Conservation (phyloP, 163 green algal genomes). For the Picocystis sp. region DNA sequence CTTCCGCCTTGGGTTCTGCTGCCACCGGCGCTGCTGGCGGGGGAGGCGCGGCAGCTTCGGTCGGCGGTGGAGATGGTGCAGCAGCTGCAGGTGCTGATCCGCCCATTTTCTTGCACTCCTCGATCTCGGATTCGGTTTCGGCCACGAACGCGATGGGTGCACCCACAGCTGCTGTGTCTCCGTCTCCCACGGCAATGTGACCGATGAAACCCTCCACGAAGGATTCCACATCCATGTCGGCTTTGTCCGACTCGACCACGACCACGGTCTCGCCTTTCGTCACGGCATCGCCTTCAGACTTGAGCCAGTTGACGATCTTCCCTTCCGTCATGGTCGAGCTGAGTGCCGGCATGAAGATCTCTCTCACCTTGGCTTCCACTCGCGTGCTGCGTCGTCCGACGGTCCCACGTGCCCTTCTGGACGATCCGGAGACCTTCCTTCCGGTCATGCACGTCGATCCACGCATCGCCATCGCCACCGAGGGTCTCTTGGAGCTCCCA, state of each 20-base stretch:
- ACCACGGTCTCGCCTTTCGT: slow-evolving; percentile 39
- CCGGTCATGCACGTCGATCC: too few species aligned
- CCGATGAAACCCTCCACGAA: slow-evolving; percentile 86
- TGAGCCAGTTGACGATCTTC: slow-evolving; percentile 97
- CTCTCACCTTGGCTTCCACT: slow-evolving; percentile 45
- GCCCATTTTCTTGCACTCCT: slow-evolving; percentile 75
- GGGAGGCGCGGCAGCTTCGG: slow-evolving; percentile 7
- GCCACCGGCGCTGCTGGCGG: slow-evolving; percentile 18
- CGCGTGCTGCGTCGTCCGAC: background rate
- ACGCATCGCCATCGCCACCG: too few species aligned
- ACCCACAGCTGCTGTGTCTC: slow-evolving; percentile 77
- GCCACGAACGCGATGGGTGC: slow-evolving; percentile 83
- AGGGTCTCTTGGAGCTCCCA: too few species aligned
- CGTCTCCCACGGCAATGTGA: slow-evolving; percentile 70
- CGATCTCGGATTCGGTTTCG: slow-evolving; percentile 80
- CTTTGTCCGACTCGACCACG: slow-evolving; percentile 94
- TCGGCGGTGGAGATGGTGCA: slow-evolving; percentile 9
- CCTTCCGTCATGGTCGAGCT: slow-evolving; percentile 71
- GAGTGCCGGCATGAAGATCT: slow-evolving; percentile 90
- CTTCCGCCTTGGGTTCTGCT: slow-evolving; percentile 24
- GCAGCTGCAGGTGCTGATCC: slow-evolving; percentile 20
- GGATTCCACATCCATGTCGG: slow-evolving; percentile 98
- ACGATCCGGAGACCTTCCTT: too few species aligned
- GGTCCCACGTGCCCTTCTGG: too few species aligned
- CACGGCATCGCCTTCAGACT: slow-evolving; percentile 74